These are phyloP conservation scores for Houttuynia cordata DNA, from an alignment of 164 flowering plant genomes.

Conservation along the genomic window DNA sequence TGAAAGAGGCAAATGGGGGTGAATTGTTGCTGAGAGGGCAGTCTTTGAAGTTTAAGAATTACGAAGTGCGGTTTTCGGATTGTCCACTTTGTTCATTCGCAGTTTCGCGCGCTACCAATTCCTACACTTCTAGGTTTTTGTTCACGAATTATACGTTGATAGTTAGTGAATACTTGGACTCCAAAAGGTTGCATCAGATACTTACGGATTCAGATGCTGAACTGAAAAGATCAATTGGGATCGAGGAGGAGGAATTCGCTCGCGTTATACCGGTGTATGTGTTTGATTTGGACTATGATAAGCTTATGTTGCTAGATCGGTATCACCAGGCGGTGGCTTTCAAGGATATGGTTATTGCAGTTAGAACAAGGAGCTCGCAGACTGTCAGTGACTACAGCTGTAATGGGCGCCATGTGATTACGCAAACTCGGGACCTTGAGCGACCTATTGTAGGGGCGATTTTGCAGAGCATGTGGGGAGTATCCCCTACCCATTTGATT, in stretches of 20 bases:
- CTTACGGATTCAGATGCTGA: conserved; percentile 63
- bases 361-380: conserved; percentile 76
- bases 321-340: conserved; percentile 89
- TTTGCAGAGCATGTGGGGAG: conserved; percentile 97
- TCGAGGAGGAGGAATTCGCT: conserved; percentile 59
- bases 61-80: conserved; percentile 36
- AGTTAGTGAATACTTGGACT: conserved; percentile 93
- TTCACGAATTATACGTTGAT: conserved; percentile 90
- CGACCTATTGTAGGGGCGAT: conserved; percentile 83
- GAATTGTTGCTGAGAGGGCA: conserved; percentile 67
- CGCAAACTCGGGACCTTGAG: conserved; percentile 75
- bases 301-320: conserved; percentile 68
- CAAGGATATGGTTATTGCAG: conserved; percentile 91
- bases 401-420: conserved; percentile 85
- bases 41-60: conserved; percentile 52
- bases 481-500: conserved; percentile 83
- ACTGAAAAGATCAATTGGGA: conserved; percentile 40
- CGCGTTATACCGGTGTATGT: conserved; percentile 85
- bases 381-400: conserved; percentile 95
- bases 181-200: conserved; percentile 80
- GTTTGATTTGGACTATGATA: conserved; percentile 70
- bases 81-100: conserved; percentile 81
- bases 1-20: conserved; percentile 54
- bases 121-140: conserved; percentile 87
- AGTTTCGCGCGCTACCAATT: conserved; percentile 47